Evolutionary conservation across 208 protist genomes (phyloP).

Genomic region (Crithidia sp.): DNA sequence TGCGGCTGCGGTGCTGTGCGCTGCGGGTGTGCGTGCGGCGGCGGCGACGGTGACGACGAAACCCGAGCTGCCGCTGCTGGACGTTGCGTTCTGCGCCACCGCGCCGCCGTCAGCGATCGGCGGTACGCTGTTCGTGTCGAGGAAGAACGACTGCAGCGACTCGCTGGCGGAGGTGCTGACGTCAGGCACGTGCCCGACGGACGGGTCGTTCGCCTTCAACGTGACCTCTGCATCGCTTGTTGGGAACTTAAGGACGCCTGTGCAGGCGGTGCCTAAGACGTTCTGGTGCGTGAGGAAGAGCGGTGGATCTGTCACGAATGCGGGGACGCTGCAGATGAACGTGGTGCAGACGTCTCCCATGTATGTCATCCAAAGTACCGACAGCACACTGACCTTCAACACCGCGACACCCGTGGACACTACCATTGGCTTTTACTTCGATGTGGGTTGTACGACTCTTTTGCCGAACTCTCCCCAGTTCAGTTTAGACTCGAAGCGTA

Average conservation of each 20-base stretch:
- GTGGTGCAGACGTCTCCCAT: conserved; percentile 35
- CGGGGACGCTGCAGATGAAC: conserved; percentile 32
- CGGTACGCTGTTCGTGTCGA: conserved; percentile 52
- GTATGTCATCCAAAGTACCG: conserved; percentile 30
- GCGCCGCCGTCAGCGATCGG: conserved; percentile 11
- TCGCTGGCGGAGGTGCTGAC: conserved; percentile 39
- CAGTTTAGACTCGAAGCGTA: conserved; percentile 15
- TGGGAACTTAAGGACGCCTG: conserved; percentile 30
- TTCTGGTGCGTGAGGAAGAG: conserved; percentile 58
- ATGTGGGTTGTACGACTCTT: conserved; percentile 22
- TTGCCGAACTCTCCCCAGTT: conserved; percentile 6
- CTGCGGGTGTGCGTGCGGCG: background rate
- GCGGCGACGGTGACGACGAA: conserved; percentile 16
- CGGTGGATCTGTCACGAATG: conserved; percentile 14
- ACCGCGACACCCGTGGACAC: conserved; percentile 48
- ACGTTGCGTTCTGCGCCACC: conserved; percentile 59
- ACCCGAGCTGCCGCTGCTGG: conserved; percentile 47
- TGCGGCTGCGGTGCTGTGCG: background rate
- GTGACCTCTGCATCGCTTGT: conserved; percentile 32
- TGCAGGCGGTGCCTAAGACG: conserved; percentile 36
- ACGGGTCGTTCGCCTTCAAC: conserved; percentile 54
- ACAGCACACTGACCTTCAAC: conserved; percentile 38
- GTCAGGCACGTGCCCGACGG: conserved; percentile 30
- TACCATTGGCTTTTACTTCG: conserved; percentile 50
- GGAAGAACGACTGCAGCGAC: conserved; percentile 23